Evolutionary conservation across 1,284 basidiomycete genomes (phyloP).

Genomic region (Apiotrichum domesticum): DNA sequence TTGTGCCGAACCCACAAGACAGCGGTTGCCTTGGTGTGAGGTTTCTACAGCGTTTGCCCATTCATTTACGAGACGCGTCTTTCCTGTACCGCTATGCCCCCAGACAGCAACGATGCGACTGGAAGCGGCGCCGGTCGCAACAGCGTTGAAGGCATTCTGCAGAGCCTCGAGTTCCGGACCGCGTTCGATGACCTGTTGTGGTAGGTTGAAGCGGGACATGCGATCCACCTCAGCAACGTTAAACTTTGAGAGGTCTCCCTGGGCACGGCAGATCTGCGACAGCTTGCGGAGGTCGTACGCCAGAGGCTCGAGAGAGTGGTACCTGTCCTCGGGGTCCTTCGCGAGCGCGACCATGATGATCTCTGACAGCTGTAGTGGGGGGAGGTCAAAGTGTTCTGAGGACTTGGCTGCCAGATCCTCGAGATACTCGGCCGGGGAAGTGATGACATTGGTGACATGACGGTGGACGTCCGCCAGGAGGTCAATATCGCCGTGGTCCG

Average conservation of each 20-base stretch:
- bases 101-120: slow-evolving; percentile 26
- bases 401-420: slow-evolving; percentile 14
- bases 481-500: slow-evolving; percentile 24
- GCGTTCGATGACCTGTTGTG: slow-evolving; percentile 26
- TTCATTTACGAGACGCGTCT: slow-evolving; percentile 29
- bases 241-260: slow-evolving; percentile 29
- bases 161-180: slow-evolving; percentile 24
- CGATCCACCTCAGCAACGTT: slow-evolving; percentile 33
- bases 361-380: slow-evolving; percentile 31
- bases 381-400: slow-evolving; percentile 7
- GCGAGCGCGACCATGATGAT: slow-evolving; percentile 38
- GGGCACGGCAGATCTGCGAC: slow-evolving; percentile 19
- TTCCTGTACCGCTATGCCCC: slow-evolving; percentile 38
- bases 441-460: slow-evolving; percentile 26
- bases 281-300: slow-evolving; percentile 34
- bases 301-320: slow-evolving; percentile 29
- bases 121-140: neutral
- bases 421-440: slow-evolving; percentile 22
- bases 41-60: slow-evolving; percentile 27
- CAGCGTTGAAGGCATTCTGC: slow-evolving; percentile 14
- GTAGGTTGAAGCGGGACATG: slow-evolving; percentile 29
- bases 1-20: slow-evolving; percentile 30
- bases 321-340: slow-evolving; percentile 34
- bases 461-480: slow-evolving; percentile 31
- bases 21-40: slow-evolving; percentile 7